Conservation (phyloP, 129 eudicot genomes). For the Dittrichia graveolens region DNA sequence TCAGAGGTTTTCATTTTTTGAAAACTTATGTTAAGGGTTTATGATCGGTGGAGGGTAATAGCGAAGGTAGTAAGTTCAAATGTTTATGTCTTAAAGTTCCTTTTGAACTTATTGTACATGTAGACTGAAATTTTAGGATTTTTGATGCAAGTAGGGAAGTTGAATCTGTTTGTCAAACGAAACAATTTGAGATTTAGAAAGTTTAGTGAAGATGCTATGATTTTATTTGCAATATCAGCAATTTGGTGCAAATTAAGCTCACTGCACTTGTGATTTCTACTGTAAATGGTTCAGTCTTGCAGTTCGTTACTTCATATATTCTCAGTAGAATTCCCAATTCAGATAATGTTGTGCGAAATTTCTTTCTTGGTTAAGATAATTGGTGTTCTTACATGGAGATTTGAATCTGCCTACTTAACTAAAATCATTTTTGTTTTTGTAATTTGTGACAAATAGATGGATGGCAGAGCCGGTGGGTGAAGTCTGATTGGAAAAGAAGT, state of each 20-base stretch:
- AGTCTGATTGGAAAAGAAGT: slow-evolving; percentile 89
- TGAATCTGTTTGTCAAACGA: background rate
- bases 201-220: background rate
- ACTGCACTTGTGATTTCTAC: background rate
- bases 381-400: background rate
- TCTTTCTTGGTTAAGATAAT: background rate
- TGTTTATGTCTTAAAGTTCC: too few species aligned
- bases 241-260: slow-evolving; percentile 10
- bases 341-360: background rate
- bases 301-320: background rate
- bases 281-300: background rate
- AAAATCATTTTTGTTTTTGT: slow-evolving; percentile 6
- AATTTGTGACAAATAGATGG: slow-evolving; percentile 60
- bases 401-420: background rate
- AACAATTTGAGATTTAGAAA: slow-evolving; percentile 17
- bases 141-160: slow-evolving; percentile 3
- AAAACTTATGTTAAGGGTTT: background rate
- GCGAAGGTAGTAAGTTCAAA: background rate
- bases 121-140: background rate
- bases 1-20: too few species aligned
- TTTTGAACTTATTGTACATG: background rate
- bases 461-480: slow-evolving; percentile 96
- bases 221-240: background rate
- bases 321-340: background rate
- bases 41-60: slow-evolving; percentile 10